Evolutionary conservation across 1,284 basidiomycete genomes (phyloP), one percentile per base, ranked within the genome.

Genomic region (Boletus austroedulis): DNA sequence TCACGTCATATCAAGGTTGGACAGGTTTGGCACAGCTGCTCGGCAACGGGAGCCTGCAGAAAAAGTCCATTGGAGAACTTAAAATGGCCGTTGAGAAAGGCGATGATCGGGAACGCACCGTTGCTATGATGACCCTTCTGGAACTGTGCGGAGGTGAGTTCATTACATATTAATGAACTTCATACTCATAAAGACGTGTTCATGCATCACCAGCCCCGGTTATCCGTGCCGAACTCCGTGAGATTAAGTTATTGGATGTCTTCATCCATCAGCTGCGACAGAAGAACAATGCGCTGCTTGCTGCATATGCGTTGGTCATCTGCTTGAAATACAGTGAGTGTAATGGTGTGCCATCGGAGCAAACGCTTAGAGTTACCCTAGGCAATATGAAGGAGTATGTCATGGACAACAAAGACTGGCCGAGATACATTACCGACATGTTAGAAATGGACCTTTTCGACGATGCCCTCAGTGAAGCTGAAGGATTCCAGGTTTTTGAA

Each of bases 401-500:
- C 15, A 50, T 51, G 8, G 5, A 50, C 4, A 50, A 55, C 2
- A 19, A 53, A 8, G 17, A 31, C 8, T 45, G 65, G 38, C 55
- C 67, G 5, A 60, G 56, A 43, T 19, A 63, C 15, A 64, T 68
- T 4, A 58, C 64, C 17, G 48, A 53, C 3, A 68, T 69, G 67
- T 45, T 71, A 7, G 49, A 45, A 31, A 31, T 60, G 21, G 56
- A 72, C 50, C 69, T 61, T 23, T 72, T 68, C 10, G 66, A 72
- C 6, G 69, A 72, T 41, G 59, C 67, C 9, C 57, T 69, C 1
- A 66, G 68, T 15, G 49, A 17, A 7, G 49, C 69, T 5, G 67
- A 68, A 50, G 67, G 69, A 3, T 72, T 70, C 48, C 69, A 67
- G n/a, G 58, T 72, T 4, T 70, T 72, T 12, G 45, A 46, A 17